Evolutionary conservation across 2,329 filamentous ascomycete genomes (phyloP).

Genomic region (Dactylellina sp.): DNA sequence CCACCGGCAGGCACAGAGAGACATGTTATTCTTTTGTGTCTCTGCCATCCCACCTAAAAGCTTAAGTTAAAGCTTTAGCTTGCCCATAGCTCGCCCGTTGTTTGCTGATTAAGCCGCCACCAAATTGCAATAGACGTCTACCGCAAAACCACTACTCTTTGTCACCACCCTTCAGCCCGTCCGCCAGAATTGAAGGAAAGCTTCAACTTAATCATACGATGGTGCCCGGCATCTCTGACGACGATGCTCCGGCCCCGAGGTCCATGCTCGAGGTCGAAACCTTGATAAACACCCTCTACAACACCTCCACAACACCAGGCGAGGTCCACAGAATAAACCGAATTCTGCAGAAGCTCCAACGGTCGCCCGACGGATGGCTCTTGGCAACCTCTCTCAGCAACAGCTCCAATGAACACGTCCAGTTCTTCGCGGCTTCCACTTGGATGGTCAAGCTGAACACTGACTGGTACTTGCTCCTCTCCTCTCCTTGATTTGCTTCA

Average conservation of each 20-base stretch:
- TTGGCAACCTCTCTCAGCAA: conserved; percentile 81
- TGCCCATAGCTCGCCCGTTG: conserved; percentile 5
- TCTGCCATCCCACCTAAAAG: conserved; percentile 7
- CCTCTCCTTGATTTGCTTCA: conserved; percentile 12
- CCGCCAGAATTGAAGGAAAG: too few relatives aligned
- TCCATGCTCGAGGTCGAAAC: conserved; percentile 65
- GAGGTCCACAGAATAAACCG: conserved; percentile 73
- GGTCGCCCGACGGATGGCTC: conserved; percentile 83
- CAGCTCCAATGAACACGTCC: conserved; percentile 77
- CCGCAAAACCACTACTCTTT: background rate
- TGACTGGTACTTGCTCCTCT: conserved; percentile 73
- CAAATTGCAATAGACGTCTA: background rate
- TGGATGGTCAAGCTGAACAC: conserved; percentile 94
- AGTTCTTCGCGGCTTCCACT: conserved; percentile 92
- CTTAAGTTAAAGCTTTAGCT: background rate
- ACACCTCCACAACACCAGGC: conserved; percentile 61
- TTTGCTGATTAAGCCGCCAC: conserved; percentile 44
- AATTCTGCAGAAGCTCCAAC: conserved; percentile 81
- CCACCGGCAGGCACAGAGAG: conserved; percentile 7
- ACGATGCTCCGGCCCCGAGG: conserved; percentile 61
- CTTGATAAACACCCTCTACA: conserved; percentile 62
- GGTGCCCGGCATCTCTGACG: conserved; percentile 46
- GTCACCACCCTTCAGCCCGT: too few relatives aligned
- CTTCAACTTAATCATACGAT: conserved; percentile 15
- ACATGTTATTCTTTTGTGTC: conserved; percentile 21